A percentile compares a stretch with the other conserved stretches of the same genome.
Conservation (phyloP, 2,329 filamentous ascomycete species). For the Xylaria digitata region DNA sequence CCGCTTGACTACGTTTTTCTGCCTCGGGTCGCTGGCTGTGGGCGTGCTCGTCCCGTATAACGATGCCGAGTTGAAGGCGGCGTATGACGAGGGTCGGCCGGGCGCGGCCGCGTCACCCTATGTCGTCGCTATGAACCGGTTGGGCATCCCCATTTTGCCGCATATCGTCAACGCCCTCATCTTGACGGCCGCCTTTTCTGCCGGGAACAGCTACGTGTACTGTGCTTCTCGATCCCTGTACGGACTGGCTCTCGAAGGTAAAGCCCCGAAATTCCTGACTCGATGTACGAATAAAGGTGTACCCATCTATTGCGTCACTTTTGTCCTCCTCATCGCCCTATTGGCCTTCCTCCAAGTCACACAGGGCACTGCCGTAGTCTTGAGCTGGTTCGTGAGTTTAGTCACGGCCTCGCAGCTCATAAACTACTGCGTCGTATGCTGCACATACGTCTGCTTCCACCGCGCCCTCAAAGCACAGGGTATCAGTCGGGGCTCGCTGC, state of each 20-base stretch:
- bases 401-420: constrained; percentile 80
- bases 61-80: constrained; percentile 69
- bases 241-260: constrained; percentile 74
- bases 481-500: constrained; percentile 73
- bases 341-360: constrained; percentile 80
- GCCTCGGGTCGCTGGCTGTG: constrained; percentile 77
- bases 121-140: constrained; percentile 74
- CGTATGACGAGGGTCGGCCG: constrained; percentile 67
- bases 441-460: constrained; percentile 78
- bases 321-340: constrained; percentile 75
- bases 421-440: constrained; percentile 76
- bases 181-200: constrained; percentile 73
- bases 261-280: constrained; percentile 70
- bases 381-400: constrained; percentile 76
- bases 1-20: constrained; percentile 79
- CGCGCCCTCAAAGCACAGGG: constrained; percentile 76
- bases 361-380: constrained; percentile 71
- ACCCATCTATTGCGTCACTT: constrained; percentile 76
- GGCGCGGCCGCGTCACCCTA: constrained; percentile 77
- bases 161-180: constrained; percentile 80
- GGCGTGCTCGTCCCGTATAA: constrained; percentile 78
- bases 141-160: constrained; percentile 71
- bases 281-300: constrained; percentile 73
- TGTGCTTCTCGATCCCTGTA: constrained; percentile 76
- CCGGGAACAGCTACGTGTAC: constrained; percentile 76